Evolutionary conservation across 495 filamentous ascomycete genomes (phyloP).

Genomic region (Penicillium tannophilum): DNA sequence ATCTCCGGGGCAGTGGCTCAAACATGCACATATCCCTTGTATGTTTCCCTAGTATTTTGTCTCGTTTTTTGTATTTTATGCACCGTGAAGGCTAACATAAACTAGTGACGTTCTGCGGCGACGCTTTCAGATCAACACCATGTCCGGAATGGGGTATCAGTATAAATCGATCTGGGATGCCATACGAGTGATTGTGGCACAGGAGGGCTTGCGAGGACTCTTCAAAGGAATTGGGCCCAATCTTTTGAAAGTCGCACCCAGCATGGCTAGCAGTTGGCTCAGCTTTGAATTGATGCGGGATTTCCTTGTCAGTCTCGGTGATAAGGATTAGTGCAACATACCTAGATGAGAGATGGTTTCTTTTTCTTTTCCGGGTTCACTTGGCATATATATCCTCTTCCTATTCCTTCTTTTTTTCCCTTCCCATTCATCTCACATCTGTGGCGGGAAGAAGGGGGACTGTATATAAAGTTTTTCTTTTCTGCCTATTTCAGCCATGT

Average conservation of each 20-base stretch:
- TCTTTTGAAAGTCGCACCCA: conserved; percentile 93
- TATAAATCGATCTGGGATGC: conserved; percentile 89
- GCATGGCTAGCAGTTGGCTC: conserved; percentile 97
- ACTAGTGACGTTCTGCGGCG: conserved; percentile 88
- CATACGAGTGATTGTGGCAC: conserved; percentile 72
- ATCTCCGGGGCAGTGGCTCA: conserved; percentile 95
- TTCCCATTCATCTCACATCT: neutral
- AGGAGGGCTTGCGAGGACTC: conserved; percentile 76
- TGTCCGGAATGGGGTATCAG: conserved; percentile 97
- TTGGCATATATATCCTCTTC: neutral
- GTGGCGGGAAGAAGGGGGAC: neutral
- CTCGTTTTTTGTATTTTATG: conserved; percentile 2
- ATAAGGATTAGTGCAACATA: conserved; percentile 33
- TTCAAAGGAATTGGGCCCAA: conserved; percentile 96
- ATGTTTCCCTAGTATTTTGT: neutral
- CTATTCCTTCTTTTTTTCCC: neutral
- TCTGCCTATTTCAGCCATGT: neutral
- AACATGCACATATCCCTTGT: conserved; percentile 98
- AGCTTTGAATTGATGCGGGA: conserved; percentile 94
- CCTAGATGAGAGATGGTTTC: conserved; percentile 14
- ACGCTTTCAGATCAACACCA: conserved; percentile 97
- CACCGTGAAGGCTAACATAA: conserved; percentile 7
- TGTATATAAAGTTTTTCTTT: neutral
- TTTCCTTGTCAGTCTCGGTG: conserved; percentile 66
- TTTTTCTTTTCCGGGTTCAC: neutral